Evolutionary conservation across 179 eudicot genomes (phyloP).

Genomic region (Gypsophila paniculata): DNA sequence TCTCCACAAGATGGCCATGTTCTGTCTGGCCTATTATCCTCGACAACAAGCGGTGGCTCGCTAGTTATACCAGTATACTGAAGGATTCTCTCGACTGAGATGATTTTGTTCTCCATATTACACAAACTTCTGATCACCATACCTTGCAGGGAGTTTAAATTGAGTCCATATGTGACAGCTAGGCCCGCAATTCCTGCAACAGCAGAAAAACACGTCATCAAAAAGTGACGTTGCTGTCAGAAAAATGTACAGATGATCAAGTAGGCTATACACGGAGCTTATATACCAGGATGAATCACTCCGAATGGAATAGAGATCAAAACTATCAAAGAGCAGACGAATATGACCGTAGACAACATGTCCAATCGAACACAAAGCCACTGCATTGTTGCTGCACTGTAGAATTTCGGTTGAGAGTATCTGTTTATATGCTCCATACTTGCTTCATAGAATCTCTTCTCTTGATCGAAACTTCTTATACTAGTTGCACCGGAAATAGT

Average conservation of each 20-base stretch:
- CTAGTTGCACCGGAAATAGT: conserved; percentile 75
- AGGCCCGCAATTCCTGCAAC: conserved; percentile 42
- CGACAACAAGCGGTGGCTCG: conserved; percentile 39
- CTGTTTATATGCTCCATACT: conserved; percentile 51
- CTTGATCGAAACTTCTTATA: conserved; percentile 82
- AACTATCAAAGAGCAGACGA: conserved; percentile 62
- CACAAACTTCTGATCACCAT: conserved; percentile 33
- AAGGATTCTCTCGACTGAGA: conserved; percentile 48
- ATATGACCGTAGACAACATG: conserved; percentile 55
- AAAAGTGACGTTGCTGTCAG: background rate
- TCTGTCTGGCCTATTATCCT: conserved; percentile 33
- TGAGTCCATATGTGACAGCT: conserved; percentile 43
- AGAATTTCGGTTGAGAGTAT: conserved; percentile 58
- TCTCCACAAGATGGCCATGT: conserved; percentile 42
- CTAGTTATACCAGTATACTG: conserved; percentile 36
- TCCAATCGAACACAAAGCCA: conserved; percentile 80
- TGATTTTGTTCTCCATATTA: conserved; percentile 39
- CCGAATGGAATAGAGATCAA: conserved; percentile 59
- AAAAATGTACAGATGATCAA: background rate
- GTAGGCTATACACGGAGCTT: too few species aligned
- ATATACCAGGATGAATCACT: conserved; percentile 60
- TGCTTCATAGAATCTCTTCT: conserved; percentile 47
- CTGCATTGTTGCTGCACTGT: conserved; percentile 58
- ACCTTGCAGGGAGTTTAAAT: conserved; percentile 31
- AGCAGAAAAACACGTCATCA: background rate